These are phyloP conservation scores for Dimocarpus longan DNA, from an alignment of 345 rosid species.

Conservation along the genomic window DNA sequence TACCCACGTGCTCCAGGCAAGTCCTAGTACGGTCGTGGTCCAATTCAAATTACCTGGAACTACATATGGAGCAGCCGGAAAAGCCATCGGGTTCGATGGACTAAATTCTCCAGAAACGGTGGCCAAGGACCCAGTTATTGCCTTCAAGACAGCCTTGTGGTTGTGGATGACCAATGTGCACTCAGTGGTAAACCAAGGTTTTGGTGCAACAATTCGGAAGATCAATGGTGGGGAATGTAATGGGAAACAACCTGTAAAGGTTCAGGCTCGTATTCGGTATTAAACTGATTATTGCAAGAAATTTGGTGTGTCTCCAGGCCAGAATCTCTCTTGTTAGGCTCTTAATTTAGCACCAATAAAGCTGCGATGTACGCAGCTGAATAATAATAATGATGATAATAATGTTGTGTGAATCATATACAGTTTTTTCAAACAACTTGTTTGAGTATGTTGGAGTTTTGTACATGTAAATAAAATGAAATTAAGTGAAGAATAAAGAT, in stretches of 20 bases:
- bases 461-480: too few species aligned
- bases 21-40: slow-evolving; percentile 52
- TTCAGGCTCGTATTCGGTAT: not conserved
- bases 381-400: too few species aligned
- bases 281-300: not conserved
- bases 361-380: too few species aligned
- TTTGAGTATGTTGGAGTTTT: too few species aligned
- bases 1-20: slow-evolving; percentile 59
- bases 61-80: slow-evolving; percentile 48
- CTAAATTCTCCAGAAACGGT: slow-evolving; percentile 62
- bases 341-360: not conserved
- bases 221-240: slow-evolving; percentile 15
- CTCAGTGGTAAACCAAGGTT: slow-evolving; percentile 51
- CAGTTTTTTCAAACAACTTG: too few species aligned
- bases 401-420: too few species aligned
- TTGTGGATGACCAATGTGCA: slow-evolving; percentile 63
- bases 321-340: not conserved
- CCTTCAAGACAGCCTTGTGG: slow-evolving; percentile 67
- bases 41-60: too few species aligned
- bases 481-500: too few species aligned
- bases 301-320: not conserved
- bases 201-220: slow-evolving; percentile 3
- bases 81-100: slow-evolving; percentile 51
- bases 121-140: slow-evolving; percentile 47
- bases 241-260: not conserved